Evolutionary conservation across 106 monocot genomes (phyloP), one percentile per base, ranked within the genome.

Genomic region (Dactylorhiza incarnata): DNA sequence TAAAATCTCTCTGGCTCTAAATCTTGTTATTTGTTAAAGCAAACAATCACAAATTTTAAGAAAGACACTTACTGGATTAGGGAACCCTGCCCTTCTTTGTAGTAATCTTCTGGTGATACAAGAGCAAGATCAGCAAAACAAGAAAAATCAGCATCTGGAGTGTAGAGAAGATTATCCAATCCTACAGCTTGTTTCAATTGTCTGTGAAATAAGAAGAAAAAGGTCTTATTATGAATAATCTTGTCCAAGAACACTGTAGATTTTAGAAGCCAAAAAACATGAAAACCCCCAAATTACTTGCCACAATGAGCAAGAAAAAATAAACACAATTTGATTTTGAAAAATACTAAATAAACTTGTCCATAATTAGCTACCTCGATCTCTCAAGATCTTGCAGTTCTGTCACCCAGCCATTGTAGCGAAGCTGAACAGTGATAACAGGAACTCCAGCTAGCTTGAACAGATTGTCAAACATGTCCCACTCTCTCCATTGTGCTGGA

Each of bases 121-220:
- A 97, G 89, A 20, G 96, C 96, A 71, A 97, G 93, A 81, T 97
- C 96, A 24, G 96, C 87, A 82, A 97, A 97, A 69, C 96, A 97
- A 19, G 96, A 97, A 76, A 97, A 96, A 74, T 96, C 96, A 25
- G 96, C 93, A 87, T 97, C 96, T 81, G 96, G 89, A 26, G 91
- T 93, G 71, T 97, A 97, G 78, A 97, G 91, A 73, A 97, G 91
- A 84, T 97, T 97, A 83, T 97, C 93, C 83, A 97, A 80, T 37
- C 96, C 96, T n/a, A 84, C 89, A 9, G 96, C 96, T 77, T 49
- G 75, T 63, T 48, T 80, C 76, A 89, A 48, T 87, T 97, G 91
- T 84, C 96, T 97, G 82, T 22, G 17, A 23, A 72, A 19, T 72
- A 23, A 49, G 5, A 20, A 72, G 49, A 22, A 49, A 72, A 5